Base-by-base conservation (phyloP, 2,329 filamentous ascomycete genomes). In the Monilinia aucupariae region DNA sequence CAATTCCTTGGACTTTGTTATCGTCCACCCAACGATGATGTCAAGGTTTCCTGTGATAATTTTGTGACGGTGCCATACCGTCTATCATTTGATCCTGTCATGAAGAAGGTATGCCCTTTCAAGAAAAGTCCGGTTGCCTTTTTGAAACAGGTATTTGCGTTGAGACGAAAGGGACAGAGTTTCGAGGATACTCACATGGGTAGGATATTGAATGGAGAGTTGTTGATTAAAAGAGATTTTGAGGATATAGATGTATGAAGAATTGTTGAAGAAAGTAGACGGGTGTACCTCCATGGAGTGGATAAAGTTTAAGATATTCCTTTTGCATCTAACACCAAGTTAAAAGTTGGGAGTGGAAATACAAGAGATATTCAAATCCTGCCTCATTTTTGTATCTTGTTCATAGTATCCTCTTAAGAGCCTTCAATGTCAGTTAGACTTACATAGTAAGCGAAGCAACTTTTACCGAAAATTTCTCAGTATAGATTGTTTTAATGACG, bases 1-100 rank as follows among this genome's bases (percentile, higher is more conserved):
- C 70, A 75, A 0, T 80, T 79, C 48, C 74, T 89, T 0, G 81
- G 84, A 0, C 69, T 88, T 0, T 72, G 76, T 0, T 76, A 72
- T 30, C 41, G 66, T 0, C 64, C 65, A 2, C 59, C 67, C 1
- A 30, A 64, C 13, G 39, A 59, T 37, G 34, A 56, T 30, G 37
- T 62, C 30, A 22, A 67, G 7, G 63, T 75, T 15, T 71, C 66
- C 22, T 27, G 69, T 70, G 70, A 77, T 63, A 75, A 75, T 2
- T 78, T 77, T 50, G 68, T 78, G 7, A 51, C 49, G 7, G 45
- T 63, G n/a, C 10, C 27, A 9, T 50, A 22, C n/a, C 56, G 56
- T 39, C 30, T 10, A n/a, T 13, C 22, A 10, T 65, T 64, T 30
- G 59, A 66, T 51, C 30, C 49, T 0, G 47, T 54, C 4, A 65